Base-by-base conservation (phyloP, 2,329 filamentous ascomycete genomes). In the Trematosphaeria pertusa region DNA sequence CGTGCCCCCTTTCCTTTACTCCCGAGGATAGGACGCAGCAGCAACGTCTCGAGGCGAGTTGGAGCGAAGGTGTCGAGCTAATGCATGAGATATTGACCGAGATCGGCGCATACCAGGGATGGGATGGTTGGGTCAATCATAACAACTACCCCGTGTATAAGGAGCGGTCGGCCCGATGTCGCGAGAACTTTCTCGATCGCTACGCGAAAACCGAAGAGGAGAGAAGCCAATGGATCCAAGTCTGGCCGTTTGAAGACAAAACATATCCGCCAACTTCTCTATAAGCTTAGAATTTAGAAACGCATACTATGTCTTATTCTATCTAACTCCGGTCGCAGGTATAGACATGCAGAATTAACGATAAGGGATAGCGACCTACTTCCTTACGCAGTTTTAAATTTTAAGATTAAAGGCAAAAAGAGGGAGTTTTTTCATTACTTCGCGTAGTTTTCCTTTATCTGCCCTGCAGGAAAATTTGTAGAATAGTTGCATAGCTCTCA, bases 41-140 rank as follows among this genome's bases (percentile, higher is more conserved):
- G 45, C 26, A 49, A 44, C 32, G 22, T 43, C 48, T 55, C 15
- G 45, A 56, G 42, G 38, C 43, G n/a, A 57, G 48, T 48, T 62
- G 55, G 59, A 43, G 43, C 36, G 33, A 51, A 45, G 46, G 52
- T 45, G 47, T 62, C 30, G 55, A 59, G 43, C 46, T 59, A n/a
- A 62, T 59, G 59, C 33, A 48, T 28, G 51, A 59, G 37, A 12
- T 53, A 39, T 36, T 59, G 47, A 38, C 32, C 34, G 46, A 62
- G 44, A 50, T 58, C 21, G 47, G 60, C 28, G 55, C 44, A 39
- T 57, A 59, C 22, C 44, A 57, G 31, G 57, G 57, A 54, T 60
- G 57, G 57, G 51, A 60, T 49, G 57, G 57, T 38, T 57, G 54
- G 54, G 59, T 60, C 33, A 54, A 55, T 45, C 55, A 57, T 47